A percentile compares a stretch with the other conserved stretches of the same genome.
Conservation (phyloP, 768 basidiomycete genomes). For the Mycena crocata region DNA sequence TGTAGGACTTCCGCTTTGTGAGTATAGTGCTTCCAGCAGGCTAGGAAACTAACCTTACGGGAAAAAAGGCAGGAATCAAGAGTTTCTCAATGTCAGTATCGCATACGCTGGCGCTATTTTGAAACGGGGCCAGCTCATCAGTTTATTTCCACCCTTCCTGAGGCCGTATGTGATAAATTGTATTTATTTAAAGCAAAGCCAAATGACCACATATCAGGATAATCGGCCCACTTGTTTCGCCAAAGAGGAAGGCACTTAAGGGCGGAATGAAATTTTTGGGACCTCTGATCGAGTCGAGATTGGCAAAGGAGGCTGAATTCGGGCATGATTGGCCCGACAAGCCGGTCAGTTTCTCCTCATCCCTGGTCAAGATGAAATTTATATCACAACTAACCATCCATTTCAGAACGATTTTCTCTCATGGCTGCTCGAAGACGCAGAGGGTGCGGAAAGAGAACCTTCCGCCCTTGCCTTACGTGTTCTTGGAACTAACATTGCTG, state of each 20-base stretch:
- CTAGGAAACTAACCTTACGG: not conserved
- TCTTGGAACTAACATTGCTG: not conserved
- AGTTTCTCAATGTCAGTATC: slow-evolving; percentile 2
- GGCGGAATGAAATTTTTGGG: slow-evolving; percentile 29
- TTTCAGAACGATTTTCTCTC: slow-evolving; percentile 9
- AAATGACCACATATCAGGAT: too few species aligned
- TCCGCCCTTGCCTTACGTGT: not conserved
- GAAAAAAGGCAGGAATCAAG: slow-evolving; percentile 2
- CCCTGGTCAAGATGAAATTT: too few species aligned
- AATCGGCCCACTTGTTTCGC: not conserved
- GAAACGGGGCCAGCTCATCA: not conserved
- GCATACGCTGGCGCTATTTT: not conserved
- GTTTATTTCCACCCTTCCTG: not conserved
- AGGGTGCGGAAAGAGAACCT: not conserved
- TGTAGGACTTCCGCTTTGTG: slow-evolving; percentile 20
- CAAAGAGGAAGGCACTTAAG: not conserved
- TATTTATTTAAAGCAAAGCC: not conserved
- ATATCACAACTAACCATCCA: too few species aligned
- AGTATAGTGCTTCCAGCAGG: not conserved
- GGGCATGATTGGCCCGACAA: slow-evolving; percentile 43
- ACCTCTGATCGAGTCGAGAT: slow-evolving; percentile 47
- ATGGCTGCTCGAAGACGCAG: slow-evolving; percentile 12
- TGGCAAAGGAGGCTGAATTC: slow-evolving; percentile 34
- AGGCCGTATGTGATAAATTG: not conserved
- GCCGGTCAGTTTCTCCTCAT: slow-evolving; percentile 40